Percentiles rank a stretch among this genome's conserved stretches.
Evolutionary conservation across 805 yeast species (phyloP).

Genomic region (Nakazawaea molendinolei): DNA sequence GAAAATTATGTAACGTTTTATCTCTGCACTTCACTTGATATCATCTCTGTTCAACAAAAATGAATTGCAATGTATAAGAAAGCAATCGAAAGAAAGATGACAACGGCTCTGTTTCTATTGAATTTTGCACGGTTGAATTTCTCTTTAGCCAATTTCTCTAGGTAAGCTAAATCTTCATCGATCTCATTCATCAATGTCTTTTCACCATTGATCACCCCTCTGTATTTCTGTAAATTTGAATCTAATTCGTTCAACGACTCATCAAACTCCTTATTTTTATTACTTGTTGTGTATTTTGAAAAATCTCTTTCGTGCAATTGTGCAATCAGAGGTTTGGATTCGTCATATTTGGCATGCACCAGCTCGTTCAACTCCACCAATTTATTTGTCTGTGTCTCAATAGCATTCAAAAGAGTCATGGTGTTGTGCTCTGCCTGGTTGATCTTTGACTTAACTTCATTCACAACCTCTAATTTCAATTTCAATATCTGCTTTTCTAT

Average conservation of each 20-base stretch:
- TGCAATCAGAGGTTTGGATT: constrained; percentile 17
- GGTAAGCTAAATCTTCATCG: constrained; percentile 6
- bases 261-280: constrained; percentile 15
- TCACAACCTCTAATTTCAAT: constrained; percentile 17
- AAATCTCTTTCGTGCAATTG: constrained; percentile 16
- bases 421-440: constrained; percentile 22
- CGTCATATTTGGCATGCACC: constrained; percentile 19
- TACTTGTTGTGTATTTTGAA: constrained; percentile 13
- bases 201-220: constrained; percentile 8
- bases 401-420: constrained; percentile 17
- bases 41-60: too few species aligned
- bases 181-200: constrained; percentile 9
- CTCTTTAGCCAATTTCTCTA: constrained; percentile 3
- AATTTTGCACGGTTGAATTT: constrained; percentile 2
- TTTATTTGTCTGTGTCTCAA: constrained; percentile 22
- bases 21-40: neutral
- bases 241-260: constrained; percentile 22
- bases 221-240: constrained; percentile 6
- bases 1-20: too few species aligned
- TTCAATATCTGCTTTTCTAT: constrained; percentile 20
- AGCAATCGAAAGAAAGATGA: neutral
- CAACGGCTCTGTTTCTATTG: constrained; percentile 4
- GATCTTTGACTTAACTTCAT: constrained; percentile 22
- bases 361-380: constrained; percentile 20
- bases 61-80: too few species aligned